Evolutionary conservation across 768 basidiomycete genomes (phyloP), one percentile per base, ranked within the genome.

Genomic region (Lactifluus hygrophoroides): DNA sequence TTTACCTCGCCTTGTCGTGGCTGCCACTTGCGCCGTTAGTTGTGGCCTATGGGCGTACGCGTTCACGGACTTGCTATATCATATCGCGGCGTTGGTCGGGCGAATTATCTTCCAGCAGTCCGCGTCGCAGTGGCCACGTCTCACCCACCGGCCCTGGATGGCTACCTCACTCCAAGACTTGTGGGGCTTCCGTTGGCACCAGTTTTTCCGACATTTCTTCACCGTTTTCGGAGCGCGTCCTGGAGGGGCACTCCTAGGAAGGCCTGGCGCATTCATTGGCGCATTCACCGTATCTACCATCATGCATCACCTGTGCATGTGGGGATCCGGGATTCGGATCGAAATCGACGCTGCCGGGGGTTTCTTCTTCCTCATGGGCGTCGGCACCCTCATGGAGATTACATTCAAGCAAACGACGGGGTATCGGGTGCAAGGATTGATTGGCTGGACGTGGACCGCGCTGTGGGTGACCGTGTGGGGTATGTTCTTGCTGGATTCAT

Each of bases 251-350:
- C 60, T 80, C 5, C 64, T 80, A 27, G 84, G 85, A 23, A 76
- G 76, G 19, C 55, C 66, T 3, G 82, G 81, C 5, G 69, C 67
- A 3, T 70, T 86, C 8, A 56, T 88, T 2, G 84, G 83, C 7
- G 78, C 77, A 3, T 88, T 88, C 66, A 47, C 78, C 3, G 58
- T 79, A 7, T 88, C 86, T 0, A 83, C 77, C 3, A n/a, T 80
- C 7, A 65, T 87, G 3, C 87, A 90, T 56, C 75, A 81, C 60
- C 35, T 78, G 14, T 83, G 80, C 13, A 58, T 81, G 53, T 84
- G 77, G 74, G 81, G 80, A 5, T 77, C 85, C 78, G 78, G 76
- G 1, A 72, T n/a, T 72, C 4, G 83, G 81, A 17, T 69, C 72
- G 1, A 78, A 85, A 43, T 74, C 78, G 0, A 13, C 56, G 7